Conservation (phyloP, 2,329 filamentous ascomycete genomes). For the Byssochlamys sp. region DNA sequence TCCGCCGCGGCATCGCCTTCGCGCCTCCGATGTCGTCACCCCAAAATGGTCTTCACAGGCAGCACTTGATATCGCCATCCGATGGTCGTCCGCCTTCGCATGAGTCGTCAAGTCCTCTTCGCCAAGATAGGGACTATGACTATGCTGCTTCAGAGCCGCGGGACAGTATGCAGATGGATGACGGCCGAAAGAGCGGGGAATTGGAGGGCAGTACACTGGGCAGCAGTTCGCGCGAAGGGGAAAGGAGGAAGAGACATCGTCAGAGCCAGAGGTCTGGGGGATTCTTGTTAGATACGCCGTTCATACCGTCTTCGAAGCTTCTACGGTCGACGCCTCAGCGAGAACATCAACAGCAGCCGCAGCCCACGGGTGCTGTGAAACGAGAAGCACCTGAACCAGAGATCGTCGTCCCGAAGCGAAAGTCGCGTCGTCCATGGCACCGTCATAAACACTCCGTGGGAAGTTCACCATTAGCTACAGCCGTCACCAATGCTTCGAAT, state of each 20-base stretch:
- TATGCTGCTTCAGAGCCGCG: constrained; percentile 11
- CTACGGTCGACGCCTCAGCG: constrained; percentile 16
- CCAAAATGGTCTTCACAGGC: not conserved
- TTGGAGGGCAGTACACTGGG: constrained; percentile 29
- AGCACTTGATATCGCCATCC: not conserved
- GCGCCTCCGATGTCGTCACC: not conserved
- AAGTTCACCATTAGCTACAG: constrained; percentile 19
- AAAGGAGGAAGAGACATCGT: constrained; percentile 15
- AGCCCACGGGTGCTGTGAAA: constrained; percentile 26
- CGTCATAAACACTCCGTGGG: constrained; percentile 23
- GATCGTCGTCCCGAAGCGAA: constrained; percentile 25
- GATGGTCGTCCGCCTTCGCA: not conserved
- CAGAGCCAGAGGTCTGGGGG: constrained; percentile 28
- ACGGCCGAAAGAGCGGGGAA: constrained; percentile 18
- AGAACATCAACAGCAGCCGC: constrained; percentile 5
- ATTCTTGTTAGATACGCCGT: constrained; percentile 38
- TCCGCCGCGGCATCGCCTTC: not conserved
- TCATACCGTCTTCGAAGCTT: constrained; percentile 19
- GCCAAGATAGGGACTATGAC: constrained; percentile 7
- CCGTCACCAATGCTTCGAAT: constrained; percentile 14
- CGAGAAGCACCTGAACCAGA: constrained; percentile 29
- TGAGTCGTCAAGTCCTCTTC: not conserved
- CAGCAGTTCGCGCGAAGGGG: constrained; percentile 26
- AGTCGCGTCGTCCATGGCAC: constrained; percentile 25
- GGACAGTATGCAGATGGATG: constrained; percentile 15